Percentiles rank a stretch among this genome's conserved stretches.
Conservation (phyloP, 768 basidiomycete species). For the Amanita brunnescens region DNA sequence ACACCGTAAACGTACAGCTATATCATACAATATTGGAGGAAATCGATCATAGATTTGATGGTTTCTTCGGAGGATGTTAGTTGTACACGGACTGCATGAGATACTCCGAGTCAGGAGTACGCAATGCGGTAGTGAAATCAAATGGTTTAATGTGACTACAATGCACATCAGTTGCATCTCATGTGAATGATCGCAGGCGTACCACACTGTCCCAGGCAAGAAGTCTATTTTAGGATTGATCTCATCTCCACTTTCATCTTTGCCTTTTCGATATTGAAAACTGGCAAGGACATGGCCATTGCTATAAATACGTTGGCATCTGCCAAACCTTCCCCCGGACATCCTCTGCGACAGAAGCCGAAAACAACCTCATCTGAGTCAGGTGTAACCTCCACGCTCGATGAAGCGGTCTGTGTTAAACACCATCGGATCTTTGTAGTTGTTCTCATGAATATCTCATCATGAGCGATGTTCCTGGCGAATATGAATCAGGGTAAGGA, state of each 20-base stretch:
- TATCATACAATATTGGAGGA: not conserved
- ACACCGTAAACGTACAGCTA: not conserved
- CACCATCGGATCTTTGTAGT: slow-evolving; percentile 11
- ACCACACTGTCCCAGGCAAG: not conserved
- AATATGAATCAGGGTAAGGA: not conserved
- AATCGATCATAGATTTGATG: not conserved
- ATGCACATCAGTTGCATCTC: not conserved
- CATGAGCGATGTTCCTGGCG: slow-evolving; percentile 26
- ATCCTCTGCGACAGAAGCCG: slow-evolving; percentile 28
- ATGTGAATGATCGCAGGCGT: not conserved
- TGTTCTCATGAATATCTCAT: slow-evolving; percentile 19
- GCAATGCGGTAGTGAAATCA: not conserved
- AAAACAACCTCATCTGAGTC: slow-evolving; percentile 24
- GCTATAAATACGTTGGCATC: slow-evolving; percentile 21
- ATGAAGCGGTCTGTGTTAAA: slow-evolving; percentile 29
- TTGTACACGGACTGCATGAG: not conserved
- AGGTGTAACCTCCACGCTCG: slow-evolving; percentile 12
- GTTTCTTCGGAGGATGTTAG: not conserved
- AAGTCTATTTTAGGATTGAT: slow-evolving; percentile 27
- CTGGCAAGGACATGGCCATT: slow-evolving; percentile 26
- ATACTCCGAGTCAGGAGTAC: not conserved
- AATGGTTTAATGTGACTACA: not conserved
- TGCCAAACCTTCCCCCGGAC: slow-evolving; percentile 17
- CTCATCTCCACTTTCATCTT: slow-evolving; percentile 25
- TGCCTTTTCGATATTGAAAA: slow-evolving; percentile 30